phyloP scores from a whole-genome alignment of 2,329 filamentous ascomycete species.

The Xylariaceae sp. region DNA sequence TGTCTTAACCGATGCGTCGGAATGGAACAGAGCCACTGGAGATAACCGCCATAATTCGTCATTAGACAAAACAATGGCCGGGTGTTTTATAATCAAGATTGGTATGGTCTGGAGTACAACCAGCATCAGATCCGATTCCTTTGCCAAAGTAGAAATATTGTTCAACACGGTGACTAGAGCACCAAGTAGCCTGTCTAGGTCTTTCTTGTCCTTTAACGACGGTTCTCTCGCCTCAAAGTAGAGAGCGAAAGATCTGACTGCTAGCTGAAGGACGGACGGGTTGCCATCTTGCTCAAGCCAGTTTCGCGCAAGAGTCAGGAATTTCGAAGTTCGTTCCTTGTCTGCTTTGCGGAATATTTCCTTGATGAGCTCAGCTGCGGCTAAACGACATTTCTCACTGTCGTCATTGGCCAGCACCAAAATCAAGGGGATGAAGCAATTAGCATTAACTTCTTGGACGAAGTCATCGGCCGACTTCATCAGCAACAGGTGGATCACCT shows the following conservation, averaged over 20 bases:
- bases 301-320: constrained; percentile 62
- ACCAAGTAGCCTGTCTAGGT: constrained; percentile 57
- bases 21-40: constrained; percentile 63
- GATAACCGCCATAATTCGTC: constrained; percentile 66
- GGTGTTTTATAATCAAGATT: constrained; percentile 61
- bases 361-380: constrained; percentile 73
- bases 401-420: constrained; percentile 86
- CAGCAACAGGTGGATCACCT: constrained; percentile 80
- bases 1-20: constrained; percentile 68
- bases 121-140: constrained; percentile 67
- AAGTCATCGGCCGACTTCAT: constrained; percentile 77
- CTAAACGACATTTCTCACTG: constrained; percentile 74
- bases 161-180: constrained; percentile 50
- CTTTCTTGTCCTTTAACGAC: constrained; percentile 56
- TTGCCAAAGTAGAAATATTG: constrained; percentile 46
- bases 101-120: constrained; percentile 64
- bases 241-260: constrained; percentile 73
- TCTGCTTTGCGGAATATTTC: constrained; percentile 76
- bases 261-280: constrained; percentile 61
- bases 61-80: constrained; percentile 57
- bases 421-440: constrained; percentile 80
- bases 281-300: constrained; percentile 77
- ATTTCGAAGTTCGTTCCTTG: constrained; percentile 62
- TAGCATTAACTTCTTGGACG: constrained; percentile 72
- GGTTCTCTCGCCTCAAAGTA: constrained; percentile 69